phyloP scores from a whole-genome alignment of 2,329 filamentous ascomycete species.

The Colletotrichum sp. region DNA sequence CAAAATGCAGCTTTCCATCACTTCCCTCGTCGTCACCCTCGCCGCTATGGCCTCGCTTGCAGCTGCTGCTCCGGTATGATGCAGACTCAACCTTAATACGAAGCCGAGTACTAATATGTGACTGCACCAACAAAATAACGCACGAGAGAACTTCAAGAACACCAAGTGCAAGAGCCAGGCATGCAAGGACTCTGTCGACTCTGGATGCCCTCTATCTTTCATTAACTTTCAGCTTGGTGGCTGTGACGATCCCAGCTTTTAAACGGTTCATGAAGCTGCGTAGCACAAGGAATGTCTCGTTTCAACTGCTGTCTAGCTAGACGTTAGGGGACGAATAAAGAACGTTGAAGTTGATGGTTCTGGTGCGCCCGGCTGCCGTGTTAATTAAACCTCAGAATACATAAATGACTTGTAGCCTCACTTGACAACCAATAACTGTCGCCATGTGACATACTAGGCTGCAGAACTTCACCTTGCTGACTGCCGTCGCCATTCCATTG shows the following conservation, averaged over 20 bases:
- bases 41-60: not conserved
- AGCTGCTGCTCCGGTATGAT: not conserved
- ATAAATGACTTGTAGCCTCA: not conserved
- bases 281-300: not conserved
- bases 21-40: not conserved
- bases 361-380: not conserved
- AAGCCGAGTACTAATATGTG: not conserved
- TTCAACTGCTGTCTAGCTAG: not conserved
- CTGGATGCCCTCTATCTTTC: not conserved
- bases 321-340: not conserved
- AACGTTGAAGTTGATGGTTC: not conserved
- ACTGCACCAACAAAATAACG: not conserved
- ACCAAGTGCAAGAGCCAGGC: conserved; percentile 6
- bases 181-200: not conserved
- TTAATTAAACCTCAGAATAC: not conserved
- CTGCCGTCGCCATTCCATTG: not conserved
- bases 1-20: not conserved
- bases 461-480: not conserved
- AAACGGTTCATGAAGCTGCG: not conserved
- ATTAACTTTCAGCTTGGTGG: conserved; percentile 1
- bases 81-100: not conserved
- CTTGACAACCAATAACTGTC: not conserved
- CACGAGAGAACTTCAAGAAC: not conserved
- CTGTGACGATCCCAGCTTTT: conserved; percentile 2
- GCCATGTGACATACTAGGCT: not conserved